Base-by-base conservation (phyloP, 306 rosid species). In the Canavalia ensiformis region DNA sequence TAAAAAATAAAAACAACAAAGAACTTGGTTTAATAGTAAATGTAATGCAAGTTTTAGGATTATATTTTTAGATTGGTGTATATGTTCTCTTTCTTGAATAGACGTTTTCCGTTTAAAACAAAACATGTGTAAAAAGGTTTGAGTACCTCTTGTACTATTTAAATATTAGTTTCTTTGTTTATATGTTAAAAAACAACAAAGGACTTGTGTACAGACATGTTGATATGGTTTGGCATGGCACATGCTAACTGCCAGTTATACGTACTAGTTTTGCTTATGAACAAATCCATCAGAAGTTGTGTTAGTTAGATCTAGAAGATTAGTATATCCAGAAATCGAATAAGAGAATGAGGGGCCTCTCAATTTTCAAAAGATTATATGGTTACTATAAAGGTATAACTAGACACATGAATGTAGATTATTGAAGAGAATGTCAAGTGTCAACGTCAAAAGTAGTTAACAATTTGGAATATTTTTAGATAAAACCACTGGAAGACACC, bases 371-470 rank as follows among this genome's bases (percentile, higher is more conserved):
- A 70, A 70, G 25, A 72, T 80, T 29, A 41, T 29, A 41, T 37
- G 73, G 11, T 62, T 57, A 50, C 72, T 34, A 34, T 68, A 71
- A 78, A 57, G 70, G 62, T 46, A 69, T 30, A 46, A 33, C 39
- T 80, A 33, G 46, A 72, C 34, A 25, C 29, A 8, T 5, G 34
- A 51, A 13, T 30, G 39, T 66, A 44, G 33, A 31, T 55, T n/a
- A 12, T 81, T 45, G 69, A 63, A 81, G 70, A 74, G 54, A 81
- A 81, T 54, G 81, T 74, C 51, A 8, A 49, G 57, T 52, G 57
- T 62, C 73, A 71, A 51, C 28, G 12, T 73, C 69, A 74, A 63
- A 41, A 74, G 35, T 44, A 63, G 50, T 54, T 31, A 31, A 81
- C 13, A 18, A 31, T 9, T 33, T 2, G 31, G 30, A 73, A 62